Evolutionary conservation across 106 monocot species (phyloP).

Genomic region (Apostasia shenzhenica): DNA sequence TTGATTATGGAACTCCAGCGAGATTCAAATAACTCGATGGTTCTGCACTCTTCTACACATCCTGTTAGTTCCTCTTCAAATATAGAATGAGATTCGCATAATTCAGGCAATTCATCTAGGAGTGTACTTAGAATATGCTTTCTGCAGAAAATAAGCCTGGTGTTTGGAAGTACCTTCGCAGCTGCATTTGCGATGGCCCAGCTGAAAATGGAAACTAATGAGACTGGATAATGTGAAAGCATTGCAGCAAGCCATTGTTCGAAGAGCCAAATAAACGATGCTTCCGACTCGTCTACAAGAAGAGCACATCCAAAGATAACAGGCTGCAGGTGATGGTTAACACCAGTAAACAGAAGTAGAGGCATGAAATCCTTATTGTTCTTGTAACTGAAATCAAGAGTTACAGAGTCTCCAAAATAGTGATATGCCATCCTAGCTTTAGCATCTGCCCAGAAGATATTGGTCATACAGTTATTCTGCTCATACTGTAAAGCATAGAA

Average conservation of each 20-base stretch:
- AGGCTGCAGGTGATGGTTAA: slow-evolving; percentile 57
- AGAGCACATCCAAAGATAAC: slow-evolving; percentile 66
- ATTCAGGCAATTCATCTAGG: slow-evolving; percentile 31
- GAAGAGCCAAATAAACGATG: slow-evolving; percentile 64
- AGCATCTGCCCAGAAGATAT: slow-evolving; percentile 73
- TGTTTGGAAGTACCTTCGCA: slow-evolving; percentile 40
- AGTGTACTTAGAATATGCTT: slow-evolving; percentile 40
- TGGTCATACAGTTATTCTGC: slow-evolving; percentile 42
- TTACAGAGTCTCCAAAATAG: slow-evolving; percentile 68
- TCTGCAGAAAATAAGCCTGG: slow-evolving; percentile 48
- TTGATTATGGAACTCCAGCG: slow-evolving; percentile 35
- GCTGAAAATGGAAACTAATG: slow-evolving; percentile 40
- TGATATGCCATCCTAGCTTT: slow-evolving; percentile 68
- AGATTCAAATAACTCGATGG: slow-evolving; percentile 44
- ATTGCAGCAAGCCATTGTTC: slow-evolving; percentile 60
- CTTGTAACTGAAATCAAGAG: slow-evolving; percentile 40
- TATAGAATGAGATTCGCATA: slow-evolving; percentile 18
- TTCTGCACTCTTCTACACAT: slow-evolving; percentile 48
- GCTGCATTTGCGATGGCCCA: slow-evolving; percentile 31
- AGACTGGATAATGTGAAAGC: slow-evolving; percentile 41
- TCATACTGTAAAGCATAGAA: slow-evolving; percentile 60
- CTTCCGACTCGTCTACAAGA: slow-evolving; percentile 62
- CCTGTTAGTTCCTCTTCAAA: slow-evolving; percentile 46
- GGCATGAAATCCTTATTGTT: slow-evolving; percentile 60
- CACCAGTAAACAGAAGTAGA: slow-evolving; percentile 47